Evolutionary conservation across 441 rosid genomes (phyloP), one percentile per base, ranked within the genome.

Genomic region (Pelargonium exstipulatum): DNA sequence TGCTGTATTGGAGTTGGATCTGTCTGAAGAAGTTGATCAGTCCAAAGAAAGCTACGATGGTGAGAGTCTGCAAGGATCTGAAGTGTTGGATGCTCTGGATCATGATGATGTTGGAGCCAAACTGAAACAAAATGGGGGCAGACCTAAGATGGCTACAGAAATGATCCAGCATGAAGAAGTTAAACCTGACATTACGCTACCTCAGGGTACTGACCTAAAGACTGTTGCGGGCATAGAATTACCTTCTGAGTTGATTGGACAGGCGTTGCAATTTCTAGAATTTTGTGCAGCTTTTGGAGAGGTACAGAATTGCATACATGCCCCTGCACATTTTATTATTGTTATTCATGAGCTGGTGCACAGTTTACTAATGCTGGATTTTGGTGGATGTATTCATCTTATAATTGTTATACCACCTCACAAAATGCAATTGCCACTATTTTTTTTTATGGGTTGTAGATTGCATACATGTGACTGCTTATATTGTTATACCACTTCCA

Each of bases 241-340:
- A 48, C 74, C 84, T 67, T 73, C 76, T 43, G 78, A 84, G 70
- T 83, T 73, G 67, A 82, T 80, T 49, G 96, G 90, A 49, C 76
- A 83, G 72, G 86, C 86, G 22, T 81, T 83, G 67, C 94, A 88
- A 75, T 82, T 88, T 77, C 67, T 85, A 26, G 91, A 85, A 78
- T 89, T 89, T 74, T 87, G 94, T 81, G 76, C 87, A 55, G 83
- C 92, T 71, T 91, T 91, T 77, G 84, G 85, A 55, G 79, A 81
- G 95, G 97, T 84, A 55, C 7, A 16, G 8, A 9, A 17, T 55
- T 17, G 17, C 24, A n/a, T 12, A 49, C 1, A 49, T 49, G 57
- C 13, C 57, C 14, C 55, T 49, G 57, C 57, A 79, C 43, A 69
- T 53, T 29, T 58, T 62, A n/a, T 29, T 66, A 37, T 62, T 10